Evolutionary conservation across 352 stramenopile species (phyloP).

Genomic region (Phytophthora capsici): DNA sequence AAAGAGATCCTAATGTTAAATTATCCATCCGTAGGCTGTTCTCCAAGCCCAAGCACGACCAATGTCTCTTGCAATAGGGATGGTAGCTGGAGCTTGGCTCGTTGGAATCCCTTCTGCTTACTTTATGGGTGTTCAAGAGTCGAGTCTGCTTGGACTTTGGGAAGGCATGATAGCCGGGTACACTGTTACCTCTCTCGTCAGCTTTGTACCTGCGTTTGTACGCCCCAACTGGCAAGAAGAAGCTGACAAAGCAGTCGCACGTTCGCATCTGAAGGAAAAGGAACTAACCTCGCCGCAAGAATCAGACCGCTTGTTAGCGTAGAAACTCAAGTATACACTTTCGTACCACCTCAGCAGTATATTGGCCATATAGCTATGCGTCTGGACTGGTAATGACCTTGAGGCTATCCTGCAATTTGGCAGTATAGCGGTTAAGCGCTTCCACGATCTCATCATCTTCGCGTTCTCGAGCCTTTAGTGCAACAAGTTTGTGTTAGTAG

Average conservation of each 20-base stretch:
- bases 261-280: conserved; percentile 48
- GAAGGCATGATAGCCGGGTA: conserved; percentile 70
- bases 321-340: background rate
- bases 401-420: conserved; percentile 93
- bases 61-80: conserved; percentile 59
- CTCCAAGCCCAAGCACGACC: conserved; percentile 71
- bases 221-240: conserved; percentile 68
- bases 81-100: conserved; percentile 69
- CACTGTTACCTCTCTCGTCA: conserved; percentile 65
- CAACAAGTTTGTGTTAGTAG: background rate
- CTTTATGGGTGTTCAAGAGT: conserved; percentile 52
- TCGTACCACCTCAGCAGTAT: background rate
- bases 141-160: conserved; percentile 74
- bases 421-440: conserved; percentile 93
- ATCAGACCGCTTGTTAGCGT: conserved; percentile 34
- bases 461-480: conserved; percentile 69
- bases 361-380: conserved; percentile 36
- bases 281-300: conserved; percentile 26
- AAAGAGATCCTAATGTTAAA: background rate
- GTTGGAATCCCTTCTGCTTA: conserved; percentile 79
- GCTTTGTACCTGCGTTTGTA: conserved; percentile 62
- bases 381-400: conserved; percentile 91
- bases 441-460: conserved; percentile 95
- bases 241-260: conserved; percentile 52
- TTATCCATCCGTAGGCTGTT: conserved; percentile 40